Percentiles rank a stretch among this genome's conserved stretches.
phyloP scores from a whole-genome alignment of 1,284 basidiomycete species.

The Leccinum subrobustum region DNA sequence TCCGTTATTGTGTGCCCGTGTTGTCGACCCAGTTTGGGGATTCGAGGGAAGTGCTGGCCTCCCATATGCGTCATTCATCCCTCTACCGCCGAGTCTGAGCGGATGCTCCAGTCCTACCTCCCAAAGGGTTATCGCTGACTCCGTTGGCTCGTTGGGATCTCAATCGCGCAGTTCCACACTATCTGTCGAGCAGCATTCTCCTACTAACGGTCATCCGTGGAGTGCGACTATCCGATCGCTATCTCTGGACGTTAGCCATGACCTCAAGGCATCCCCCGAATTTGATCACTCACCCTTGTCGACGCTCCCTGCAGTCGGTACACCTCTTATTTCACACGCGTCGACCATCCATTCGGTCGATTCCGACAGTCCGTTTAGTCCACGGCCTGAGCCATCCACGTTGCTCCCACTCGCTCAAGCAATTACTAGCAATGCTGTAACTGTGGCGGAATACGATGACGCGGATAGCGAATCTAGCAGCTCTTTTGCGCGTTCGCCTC shows the following conservation, averaged over 20 bases:
- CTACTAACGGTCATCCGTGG: conserved; percentile 23
- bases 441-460: conserved; percentile 14
- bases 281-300: conserved; percentile 34
- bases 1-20: conserved; percentile 10
- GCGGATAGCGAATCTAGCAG: conserved; percentile 21
- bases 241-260: conserved; percentile 9
- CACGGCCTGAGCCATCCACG: conserved; percentile 25
- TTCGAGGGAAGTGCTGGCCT: conserved; percentile 25
- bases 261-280: conserved; percentile 19
- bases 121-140: conserved; percentile 20
- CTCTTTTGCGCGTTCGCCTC: conserved; percentile 30
- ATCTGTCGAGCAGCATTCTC: conserved; percentile 31
- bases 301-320: conserved; percentile 32
- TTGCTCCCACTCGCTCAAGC: conserved; percentile 25
- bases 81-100: conserved; percentile 33
- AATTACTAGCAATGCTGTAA: not conserved
- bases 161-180: conserved; percentile 35
- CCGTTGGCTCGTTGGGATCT: conserved; percentile 16
- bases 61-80: conserved; percentile 30
- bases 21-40: conserved; percentile 29
- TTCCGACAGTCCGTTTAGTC: conserved; percentile 31
- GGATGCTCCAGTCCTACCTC: conserved; percentile 32
- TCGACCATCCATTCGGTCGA: conserved; percentile 15
- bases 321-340: conserved; percentile 24
- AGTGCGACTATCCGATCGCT: conserved; percentile 10